Base-by-base conservation (phyloP, 331 rosid genomes). In the Saraca asoca region DNA sequence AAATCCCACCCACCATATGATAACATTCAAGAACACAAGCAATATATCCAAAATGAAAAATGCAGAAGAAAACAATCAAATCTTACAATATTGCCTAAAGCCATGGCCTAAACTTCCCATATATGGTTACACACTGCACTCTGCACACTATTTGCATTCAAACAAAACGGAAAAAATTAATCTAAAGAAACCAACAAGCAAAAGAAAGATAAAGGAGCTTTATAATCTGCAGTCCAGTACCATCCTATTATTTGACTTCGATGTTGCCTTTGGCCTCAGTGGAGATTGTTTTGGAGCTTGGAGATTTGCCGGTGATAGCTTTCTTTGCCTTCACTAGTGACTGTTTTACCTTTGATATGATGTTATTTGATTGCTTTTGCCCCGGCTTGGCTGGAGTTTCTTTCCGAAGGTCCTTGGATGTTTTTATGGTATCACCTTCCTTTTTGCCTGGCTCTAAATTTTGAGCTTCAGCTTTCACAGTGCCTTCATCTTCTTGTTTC, bases 301-400 rank as follows among this genome's bases (percentile, higher is more conserved):
- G 95, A 31, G 97, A 88, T 81, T 86, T 90, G 15, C 97, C 95
- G 6, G 80, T 94, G 65, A 94, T 85, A 19, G 96, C 99, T 80
- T 91, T 90, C 86, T 85, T 94, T 66, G 99, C 99, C 69, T 94
- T 94, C 58, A 83, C 99, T 2, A 94, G 88, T 37, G 99, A 83
- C 51, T 86, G 91, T 57, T 94, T 94, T 50, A 94, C 95, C 86
- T 90, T 94, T 35, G 97, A 86, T 60, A 90, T 68, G 11, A 90
- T 62, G 82, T 78, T 94, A 66, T 77, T 87, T 44, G 99, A 88
- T 31, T 94, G 99, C 82, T 88, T 94, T 15, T 83, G 92, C 44
- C 78, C 70, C 14, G 88, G 73, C 69, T 85, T 93, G 31, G 83
- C 73, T 33, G 80, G 73, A 69, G 81, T 80, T 83, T 94, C 95